Conservation (phyloP, 495 filamentous ascomycete genomes). For the Aeminium ludgeri region DNA sequence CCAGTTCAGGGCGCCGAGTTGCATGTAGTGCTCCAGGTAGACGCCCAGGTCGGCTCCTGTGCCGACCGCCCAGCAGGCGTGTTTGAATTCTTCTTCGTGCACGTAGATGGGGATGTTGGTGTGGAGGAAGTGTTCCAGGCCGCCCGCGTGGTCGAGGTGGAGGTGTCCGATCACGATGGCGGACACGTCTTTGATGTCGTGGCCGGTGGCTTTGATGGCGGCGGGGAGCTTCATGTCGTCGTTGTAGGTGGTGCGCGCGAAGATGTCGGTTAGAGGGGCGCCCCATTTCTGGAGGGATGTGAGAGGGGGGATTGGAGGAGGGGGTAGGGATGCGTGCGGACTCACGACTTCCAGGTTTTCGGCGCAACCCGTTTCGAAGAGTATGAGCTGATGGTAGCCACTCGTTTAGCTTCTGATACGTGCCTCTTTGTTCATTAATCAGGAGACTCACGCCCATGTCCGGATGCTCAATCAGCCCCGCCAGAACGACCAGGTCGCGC, state of each 20-base stretch:
- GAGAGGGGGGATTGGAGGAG: too few relatives aligned
- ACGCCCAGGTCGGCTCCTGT: constrained; percentile 30
- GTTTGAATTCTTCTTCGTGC: constrained; percentile 34
- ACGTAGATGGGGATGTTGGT: constrained; percentile 31
- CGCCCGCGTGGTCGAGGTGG: constrained; percentile 38
- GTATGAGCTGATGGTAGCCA: too few relatives aligned
- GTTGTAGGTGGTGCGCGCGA: too few relatives aligned
- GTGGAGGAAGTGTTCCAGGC: constrained; percentile 31
- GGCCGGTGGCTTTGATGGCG: constrained; percentile 30
- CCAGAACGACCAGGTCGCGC: background rate
- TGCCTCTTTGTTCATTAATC: too few relatives aligned
- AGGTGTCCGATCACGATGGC: constrained; percentile 37
- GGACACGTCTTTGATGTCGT: constrained; percentile 35
- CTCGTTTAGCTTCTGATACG: too few relatives aligned
- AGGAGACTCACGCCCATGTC: too few relatives aligned
- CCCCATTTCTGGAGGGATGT: too few relatives aligned
- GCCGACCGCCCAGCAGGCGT: constrained; percentile 30
- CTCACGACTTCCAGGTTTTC: too few relatives aligned
- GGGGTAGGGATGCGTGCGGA: too few relatives aligned
- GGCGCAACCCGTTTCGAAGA: too few relatives aligned
- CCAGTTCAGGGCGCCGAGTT: constrained; percentile 17
- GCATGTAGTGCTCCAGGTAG: constrained; percentile 24
- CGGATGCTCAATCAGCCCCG: too few relatives aligned
- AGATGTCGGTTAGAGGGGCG: too few relatives aligned
- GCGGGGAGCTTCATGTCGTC: constrained; percentile 26